Percentiles rank a stretch among this genome's conserved stretches.
Conservation (phyloP, 768 basidiomycete genomes). For the Auricularia sp. region DNA sequence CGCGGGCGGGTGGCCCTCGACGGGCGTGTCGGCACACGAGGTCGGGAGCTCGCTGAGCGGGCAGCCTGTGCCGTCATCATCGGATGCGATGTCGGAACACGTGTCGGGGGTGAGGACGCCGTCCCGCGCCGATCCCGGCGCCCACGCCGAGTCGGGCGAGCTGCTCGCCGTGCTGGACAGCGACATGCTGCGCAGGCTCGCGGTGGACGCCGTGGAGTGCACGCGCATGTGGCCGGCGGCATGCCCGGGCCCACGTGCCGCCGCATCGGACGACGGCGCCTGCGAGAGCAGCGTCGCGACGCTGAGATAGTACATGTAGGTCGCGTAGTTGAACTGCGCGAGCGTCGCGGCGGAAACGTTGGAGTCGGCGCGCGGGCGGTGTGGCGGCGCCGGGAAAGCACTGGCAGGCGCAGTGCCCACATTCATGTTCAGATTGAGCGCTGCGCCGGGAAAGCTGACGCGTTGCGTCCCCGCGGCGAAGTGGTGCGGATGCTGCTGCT, state of each 20-base stretch:
- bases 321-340: not conserved
- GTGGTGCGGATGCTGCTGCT: too few relatives aligned
- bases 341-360: not conserved
- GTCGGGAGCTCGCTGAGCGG: not conserved
- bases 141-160: not conserved
- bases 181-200: not conserved
- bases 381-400: not conserved
- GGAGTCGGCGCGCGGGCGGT: not conserved
- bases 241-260: not conserved
- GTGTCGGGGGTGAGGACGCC: not conserved
- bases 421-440: too few relatives aligned
- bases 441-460: too few relatives aligned
- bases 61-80: not conserved
- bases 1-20: not conserved
- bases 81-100: slow-evolving; percentile 1
- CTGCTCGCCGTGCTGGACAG: not conserved
- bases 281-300: not conserved
- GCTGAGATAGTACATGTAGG: not conserved
- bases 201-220: not conserved
- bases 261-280: not conserved
- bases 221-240: not conserved
- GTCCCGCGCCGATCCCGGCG: not conserved
- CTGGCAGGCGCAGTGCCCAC: not conserved
- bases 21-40: not conserved
- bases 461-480: too few relatives aligned